Percentiles rank a stretch among this genome's conserved stretches.
Evolutionary conservation across 768 basidiomycete genomes (phyloP).

Genomic region (Phallus indusiatus): DNA sequence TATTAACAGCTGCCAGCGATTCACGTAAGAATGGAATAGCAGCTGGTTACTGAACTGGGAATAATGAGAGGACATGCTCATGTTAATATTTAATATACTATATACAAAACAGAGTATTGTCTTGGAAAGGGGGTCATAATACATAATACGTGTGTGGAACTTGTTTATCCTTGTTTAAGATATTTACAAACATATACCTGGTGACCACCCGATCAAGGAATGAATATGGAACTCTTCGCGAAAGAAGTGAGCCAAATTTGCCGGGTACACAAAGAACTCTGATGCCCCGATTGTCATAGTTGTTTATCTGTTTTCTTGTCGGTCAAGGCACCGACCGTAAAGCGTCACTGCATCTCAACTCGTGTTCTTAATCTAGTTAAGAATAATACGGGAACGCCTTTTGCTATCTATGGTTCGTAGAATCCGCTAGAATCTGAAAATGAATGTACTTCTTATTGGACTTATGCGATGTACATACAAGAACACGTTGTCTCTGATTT

Average conservation of each 20-base stretch:
- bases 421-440: too few species aligned
- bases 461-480: not conserved
- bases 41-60: constrained; percentile 55
- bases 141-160: too few species aligned
- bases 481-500: not conserved
- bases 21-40: constrained; percentile 91
- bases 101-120: not conserved
- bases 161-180: not conserved
- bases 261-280: not conserved
- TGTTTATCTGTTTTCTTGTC: not conserved
- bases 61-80: not conserved
- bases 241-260: not conserved
- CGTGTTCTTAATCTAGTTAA: too few species aligned
- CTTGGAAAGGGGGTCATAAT: not conserved
- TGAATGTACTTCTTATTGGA: too few species aligned
- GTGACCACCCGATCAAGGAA: too few species aligned
- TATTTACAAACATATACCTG: too few species aligned
- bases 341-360: too few species aligned
- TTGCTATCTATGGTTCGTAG: not conserved
- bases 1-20: constrained; percentile 66
- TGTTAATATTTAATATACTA: not conserved
- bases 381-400: too few species aligned
- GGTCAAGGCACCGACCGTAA: not conserved
- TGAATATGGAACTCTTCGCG: not conserved
- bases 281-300: not conserved